These are phyloP conservation scores for Carallia pectinifolia DNA, from an alignment of 345 rosid genomes.

Conservation along the genomic window DNA sequence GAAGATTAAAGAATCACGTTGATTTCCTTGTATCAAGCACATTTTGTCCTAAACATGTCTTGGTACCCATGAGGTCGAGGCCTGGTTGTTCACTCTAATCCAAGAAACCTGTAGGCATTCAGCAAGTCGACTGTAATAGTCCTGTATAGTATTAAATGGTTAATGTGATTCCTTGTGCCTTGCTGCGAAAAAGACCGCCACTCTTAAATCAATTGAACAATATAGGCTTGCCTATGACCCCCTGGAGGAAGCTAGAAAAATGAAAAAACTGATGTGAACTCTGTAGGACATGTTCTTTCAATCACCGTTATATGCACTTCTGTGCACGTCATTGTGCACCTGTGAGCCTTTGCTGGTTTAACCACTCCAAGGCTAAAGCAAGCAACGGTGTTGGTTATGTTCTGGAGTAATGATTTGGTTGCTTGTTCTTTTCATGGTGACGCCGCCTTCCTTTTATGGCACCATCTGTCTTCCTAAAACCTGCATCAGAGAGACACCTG, in stretches of 20 bases:
- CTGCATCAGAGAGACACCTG: constrained; percentile 14
- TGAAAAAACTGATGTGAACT: neutral
- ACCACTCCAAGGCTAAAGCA: constrained; percentile 6
- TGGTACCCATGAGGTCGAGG: too few relatives aligned
- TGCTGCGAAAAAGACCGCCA: neutral
- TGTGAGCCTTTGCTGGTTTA: neutral
- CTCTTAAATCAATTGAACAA: neutral
- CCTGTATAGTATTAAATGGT: neutral
- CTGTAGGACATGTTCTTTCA: neutral
- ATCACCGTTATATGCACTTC: neutral
- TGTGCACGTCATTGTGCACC: neutral
- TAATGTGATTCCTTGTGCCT: neutral
- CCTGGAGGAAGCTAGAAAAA: neutral
- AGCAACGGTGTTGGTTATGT: neutral
- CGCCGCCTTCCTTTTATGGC: constrained; percentile 8
- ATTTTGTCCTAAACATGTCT: too few relatives aligned
- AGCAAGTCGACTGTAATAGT: neutral
- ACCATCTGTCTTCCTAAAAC: constrained; percentile 7
- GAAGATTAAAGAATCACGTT: neutral
- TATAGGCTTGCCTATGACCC: neutral
- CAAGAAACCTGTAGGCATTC: too few relatives aligned
- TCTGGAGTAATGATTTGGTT: constrained; percentile 15
- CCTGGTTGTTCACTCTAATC: too few relatives aligned
- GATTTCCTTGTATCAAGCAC: neutral
- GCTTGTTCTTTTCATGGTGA: constrained; percentile 24